Conservation (phyloP, 208 protist genomes). For the Trypanosoma scelopori region DNA sequence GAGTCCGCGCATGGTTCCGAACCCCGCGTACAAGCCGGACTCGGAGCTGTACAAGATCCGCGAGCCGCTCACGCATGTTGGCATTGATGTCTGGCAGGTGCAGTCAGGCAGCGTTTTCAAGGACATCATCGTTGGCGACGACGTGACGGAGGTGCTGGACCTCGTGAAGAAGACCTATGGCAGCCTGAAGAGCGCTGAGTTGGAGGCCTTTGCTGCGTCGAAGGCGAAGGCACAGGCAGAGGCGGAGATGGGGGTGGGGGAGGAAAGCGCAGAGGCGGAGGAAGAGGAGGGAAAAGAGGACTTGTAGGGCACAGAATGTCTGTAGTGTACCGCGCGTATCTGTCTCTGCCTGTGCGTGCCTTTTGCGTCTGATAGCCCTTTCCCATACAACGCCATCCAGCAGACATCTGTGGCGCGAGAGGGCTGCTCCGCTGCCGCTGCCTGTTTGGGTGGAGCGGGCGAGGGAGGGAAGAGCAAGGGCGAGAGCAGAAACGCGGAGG, state of each 20-base stretch:
- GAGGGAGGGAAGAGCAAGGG: neutral
- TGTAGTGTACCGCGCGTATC: neutral
- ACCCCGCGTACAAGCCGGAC: slow-evolving; percentile 89
- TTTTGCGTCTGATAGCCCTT: neutral
- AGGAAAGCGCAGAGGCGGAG: slow-evolving; percentile 11
- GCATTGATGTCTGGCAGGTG: slow-evolving; percentile 96
- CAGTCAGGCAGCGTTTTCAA: slow-evolving; percentile 96
- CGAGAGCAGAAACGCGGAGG: neutral
- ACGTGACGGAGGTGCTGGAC: slow-evolving; percentile 79
- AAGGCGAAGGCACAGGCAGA: slow-evolving; percentile 5
- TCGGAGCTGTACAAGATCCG: slow-evolving; percentile 64
- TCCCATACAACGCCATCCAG: no score
- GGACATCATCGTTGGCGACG: slow-evolving; percentile 94
- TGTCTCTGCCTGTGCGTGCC: neutral
- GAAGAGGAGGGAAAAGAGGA: slow-evolving; percentile 21
- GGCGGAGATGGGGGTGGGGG: neutral
- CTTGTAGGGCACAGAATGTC: neutral
- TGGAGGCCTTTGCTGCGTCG: slow-evolving; percentile 16
- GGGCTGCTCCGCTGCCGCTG: no score
- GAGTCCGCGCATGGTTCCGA: slow-evolving; percentile 83
- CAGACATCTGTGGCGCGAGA: no score
- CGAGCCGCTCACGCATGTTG: slow-evolving; percentile 76
- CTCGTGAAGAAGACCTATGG: slow-evolving; percentile 33
- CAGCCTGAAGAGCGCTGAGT: slow-evolving; percentile 30
- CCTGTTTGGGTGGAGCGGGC: no score